These are phyloP conservation scores for Canavalia ensiformis DNA, from an alignment of 306 rosid genomes.

Conservation along the genomic window DNA sequence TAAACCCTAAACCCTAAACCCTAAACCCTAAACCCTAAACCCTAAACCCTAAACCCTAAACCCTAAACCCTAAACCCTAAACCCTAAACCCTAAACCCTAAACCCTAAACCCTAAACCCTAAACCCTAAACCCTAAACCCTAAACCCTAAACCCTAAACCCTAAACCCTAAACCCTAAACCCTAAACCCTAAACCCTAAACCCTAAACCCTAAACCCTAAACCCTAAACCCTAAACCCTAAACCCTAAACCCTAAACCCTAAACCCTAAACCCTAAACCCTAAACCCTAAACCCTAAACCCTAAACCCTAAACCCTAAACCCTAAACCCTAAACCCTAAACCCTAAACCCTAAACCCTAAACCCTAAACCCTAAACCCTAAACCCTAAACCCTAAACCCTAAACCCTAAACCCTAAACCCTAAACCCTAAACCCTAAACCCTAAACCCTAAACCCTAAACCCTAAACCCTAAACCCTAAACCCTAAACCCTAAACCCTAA, in stretches of 20 bases:
- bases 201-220: neutral
- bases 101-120: neutral
- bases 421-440: neutral
- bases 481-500: neutral
- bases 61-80: constrained; percentile 23
- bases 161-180: neutral
- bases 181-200: neutral
- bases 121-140: neutral
- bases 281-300: neutral
- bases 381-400: neutral
- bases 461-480: neutral
- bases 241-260: too few relatives aligned
- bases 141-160: neutral
- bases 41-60: constrained; percentile 25
- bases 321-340: neutral
- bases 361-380: neutral
- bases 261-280: too few relatives aligned
- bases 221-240: neutral
- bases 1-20: too few relatives aligned
- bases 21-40: constrained; percentile 12
- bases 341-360: neutral
- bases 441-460: neutral
- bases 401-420: too few relatives aligned
- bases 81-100: neutral
- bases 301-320: neutral